Conservation (phyloP, 2,329 filamentous ascomycete species). For the Thelonectria discophora region DNA sequence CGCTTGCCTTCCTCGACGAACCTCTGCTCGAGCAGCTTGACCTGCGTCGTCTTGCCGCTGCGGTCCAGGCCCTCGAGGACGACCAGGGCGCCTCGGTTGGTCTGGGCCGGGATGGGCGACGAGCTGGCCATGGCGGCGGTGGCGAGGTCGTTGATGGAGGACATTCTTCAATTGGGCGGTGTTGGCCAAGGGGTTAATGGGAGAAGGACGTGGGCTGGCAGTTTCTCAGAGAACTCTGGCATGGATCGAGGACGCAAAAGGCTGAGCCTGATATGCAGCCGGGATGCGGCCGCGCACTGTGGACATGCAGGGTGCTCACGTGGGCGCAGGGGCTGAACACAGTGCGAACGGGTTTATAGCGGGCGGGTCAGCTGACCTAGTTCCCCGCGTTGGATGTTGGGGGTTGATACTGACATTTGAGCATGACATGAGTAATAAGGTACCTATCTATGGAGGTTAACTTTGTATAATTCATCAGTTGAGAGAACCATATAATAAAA, state of each 20-base stretch:
- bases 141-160: conserved; percentile 61
- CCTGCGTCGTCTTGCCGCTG: conserved; percentile 93
- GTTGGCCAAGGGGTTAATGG: background rate
- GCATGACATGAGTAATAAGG: too few relatives aligned
- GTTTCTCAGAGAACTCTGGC: too few relatives aligned
- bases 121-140: conserved; percentile 57
- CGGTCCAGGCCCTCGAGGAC: conserved; percentile 90
- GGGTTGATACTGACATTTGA: too few relatives aligned
- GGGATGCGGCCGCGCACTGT: background rate
- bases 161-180: conserved; percentile 44
- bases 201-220: too few relatives aligned
- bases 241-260: too few relatives aligned
- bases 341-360: background rate
- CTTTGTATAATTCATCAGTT: too few relatives aligned
- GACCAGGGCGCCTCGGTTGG: conserved; percentile 70
- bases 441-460: too few relatives aligned
- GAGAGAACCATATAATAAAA: too few relatives aligned
- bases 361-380: conserved; percentile 9
- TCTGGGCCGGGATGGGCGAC: conserved; percentile 41
- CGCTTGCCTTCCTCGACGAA: conserved; percentile 58
- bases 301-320: conserved; percentile 3
- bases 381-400: too few relatives aligned
- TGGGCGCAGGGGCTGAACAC: conserved; percentile 8
- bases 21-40: conserved; percentile 69
- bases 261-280: too few relatives aligned